phyloP scores from a whole-genome alignment of 352 stramenopile species.

The Thalassiosira mediterranea region DNA sequence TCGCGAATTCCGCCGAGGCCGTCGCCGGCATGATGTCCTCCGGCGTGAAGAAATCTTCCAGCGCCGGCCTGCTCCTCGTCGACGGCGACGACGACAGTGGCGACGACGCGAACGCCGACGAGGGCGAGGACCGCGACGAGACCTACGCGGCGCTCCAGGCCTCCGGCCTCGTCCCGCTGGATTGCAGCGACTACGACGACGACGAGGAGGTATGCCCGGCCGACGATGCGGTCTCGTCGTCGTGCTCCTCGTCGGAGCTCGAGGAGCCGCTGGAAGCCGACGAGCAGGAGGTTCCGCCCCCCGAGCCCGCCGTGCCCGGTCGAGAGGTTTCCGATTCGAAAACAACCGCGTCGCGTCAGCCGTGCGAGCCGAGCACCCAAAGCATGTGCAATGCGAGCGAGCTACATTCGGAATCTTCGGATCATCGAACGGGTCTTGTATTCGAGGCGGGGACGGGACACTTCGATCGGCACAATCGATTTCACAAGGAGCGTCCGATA shows the following conservation, averaged over 20 bases:
- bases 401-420: not conserved
- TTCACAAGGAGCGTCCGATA: constrained; percentile 54
- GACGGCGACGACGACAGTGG: not conserved
- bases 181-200: constrained; percentile 11
- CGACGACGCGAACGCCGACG: not conserved
- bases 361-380: not conserved
- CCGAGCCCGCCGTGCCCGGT: not conserved
- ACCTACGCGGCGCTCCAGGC: constrained; percentile 5
- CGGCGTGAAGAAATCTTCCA: not conserved
- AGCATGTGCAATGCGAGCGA: not conserved
- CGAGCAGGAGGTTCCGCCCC: not conserved
- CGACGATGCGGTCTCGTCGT: constrained; percentile 10
- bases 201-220: not conserved
- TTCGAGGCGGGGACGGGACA: constrained; percentile 52
- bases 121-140: constrained; percentile 12
- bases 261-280: constrained; percentile 14
- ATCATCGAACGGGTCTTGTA: constrained; percentile 45
- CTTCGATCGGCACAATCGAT: constrained; percentile 52
- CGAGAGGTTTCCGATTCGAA: not conserved
- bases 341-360: not conserved
- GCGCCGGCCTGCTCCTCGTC: constrained; percentile 1
- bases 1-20: constrained; percentile 4
- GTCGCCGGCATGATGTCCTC: not conserved
- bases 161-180: not conserved
- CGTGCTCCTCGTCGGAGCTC: constrained; percentile 19